A percentile compares a stretch with the other conserved stretches of the same genome.
Evolutionary conservation across 768 basidiomycete species (phyloP).

Genomic region (Pleurotus eryngii): DNA sequence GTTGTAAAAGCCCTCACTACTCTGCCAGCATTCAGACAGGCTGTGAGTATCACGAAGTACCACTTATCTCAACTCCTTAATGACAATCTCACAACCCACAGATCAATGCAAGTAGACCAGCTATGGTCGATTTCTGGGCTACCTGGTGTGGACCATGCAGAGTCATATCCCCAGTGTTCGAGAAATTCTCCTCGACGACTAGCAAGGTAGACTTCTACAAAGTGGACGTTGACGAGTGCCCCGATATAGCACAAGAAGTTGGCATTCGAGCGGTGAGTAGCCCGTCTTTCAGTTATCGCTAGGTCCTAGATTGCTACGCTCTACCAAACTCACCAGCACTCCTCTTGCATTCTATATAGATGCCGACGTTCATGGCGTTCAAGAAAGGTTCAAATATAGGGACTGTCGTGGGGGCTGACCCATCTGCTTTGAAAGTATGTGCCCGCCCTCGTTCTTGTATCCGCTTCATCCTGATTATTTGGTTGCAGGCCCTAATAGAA

Average conservation of each 20-base stretch:
- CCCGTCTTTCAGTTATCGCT: no score
- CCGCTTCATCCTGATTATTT: no score
- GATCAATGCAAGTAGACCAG: constrained; percentile 45
- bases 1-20: constrained; percentile 5
- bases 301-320: no score
- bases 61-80: not conserved
- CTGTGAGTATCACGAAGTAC: not conserved
- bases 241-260: constrained; percentile 52
- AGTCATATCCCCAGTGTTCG: constrained; percentile 62
- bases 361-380: constrained; percentile 32
- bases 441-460: not conserved
- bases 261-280: constrained; percentile 58
- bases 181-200: constrained; percentile 40
- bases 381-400: constrained; percentile 11
- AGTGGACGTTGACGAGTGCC: constrained; percentile 65
- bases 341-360: constrained; percentile 7
- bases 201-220: constrained; percentile 59
- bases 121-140: constrained; percentile 74
- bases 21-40: constrained; percentile 6
- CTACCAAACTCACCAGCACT: no score
- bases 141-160: constrained; percentile 76
- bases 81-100: constrained; percentile 11
- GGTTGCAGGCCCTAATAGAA: not conserved
- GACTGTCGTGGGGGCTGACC: constrained; percentile 11
- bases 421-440: constrained; percentile 7